Evolutionary conservation across 2,329 filamentous ascomycete genomes (phyloP), one percentile per base, ranked within the genome.

Genomic region (Pezicula carpinea): DNA sequence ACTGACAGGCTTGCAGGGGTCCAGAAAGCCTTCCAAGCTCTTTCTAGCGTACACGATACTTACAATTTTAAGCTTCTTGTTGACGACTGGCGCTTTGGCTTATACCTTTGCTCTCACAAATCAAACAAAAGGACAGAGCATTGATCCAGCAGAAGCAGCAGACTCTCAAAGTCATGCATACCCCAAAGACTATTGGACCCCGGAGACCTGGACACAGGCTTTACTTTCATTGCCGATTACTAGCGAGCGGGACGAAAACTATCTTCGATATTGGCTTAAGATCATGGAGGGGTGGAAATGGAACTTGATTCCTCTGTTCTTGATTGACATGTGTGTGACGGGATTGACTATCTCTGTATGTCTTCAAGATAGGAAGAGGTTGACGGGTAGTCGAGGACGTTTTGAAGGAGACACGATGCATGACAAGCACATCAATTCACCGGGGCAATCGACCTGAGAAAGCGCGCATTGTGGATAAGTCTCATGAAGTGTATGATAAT

Each of bases 241-340:
- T 3, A 36, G 32, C 13, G 5, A 35, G 10, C 33, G 5, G 6
- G 51, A 55, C 32, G 6, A 11, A 1, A 41, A 29, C 7, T 53
- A 53, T 21, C 45, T 55, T 7, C 19, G 23, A 15, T 23, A 49
- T 34, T 55, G 53, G 53, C 32, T 48, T 33, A 45, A 33, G 13
- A 36, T 53, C 11, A 55, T 55, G 33, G 39, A 55, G 14, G 53
- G 48, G 11, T 53, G 46, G 43, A 43, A 48, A 29, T 55, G 49
- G 41, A 55, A 55, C 44, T 23, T 53, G n/a, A 55, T 53, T 13
- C 51, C 51, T 3, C 17, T 55, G 44, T 51, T 55, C 21, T 39
- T 55, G 18, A 39, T 50, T n/a, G 46, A 44, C n/a, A 29, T 52
- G 18, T 22, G 44, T 4, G 52, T 54, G 15, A 39, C 44, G 10